phyloP scores from a whole-genome alignment of 345 rosid species.

The Psidium friedrichsthalianum region DNA sequence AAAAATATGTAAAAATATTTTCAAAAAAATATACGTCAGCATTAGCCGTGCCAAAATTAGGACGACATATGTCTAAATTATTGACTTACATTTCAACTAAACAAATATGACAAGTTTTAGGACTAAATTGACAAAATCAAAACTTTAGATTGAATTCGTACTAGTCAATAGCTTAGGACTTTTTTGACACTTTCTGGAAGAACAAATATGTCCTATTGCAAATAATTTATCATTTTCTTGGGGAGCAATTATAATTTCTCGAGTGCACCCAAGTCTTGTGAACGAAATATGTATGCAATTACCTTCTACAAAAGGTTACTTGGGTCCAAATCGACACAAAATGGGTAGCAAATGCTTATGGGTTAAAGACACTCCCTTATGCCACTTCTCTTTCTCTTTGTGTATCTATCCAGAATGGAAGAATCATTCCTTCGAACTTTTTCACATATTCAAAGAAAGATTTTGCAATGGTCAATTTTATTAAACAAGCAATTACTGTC shows the following conservation, averaged over 20 bases:
- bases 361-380: not conserved
- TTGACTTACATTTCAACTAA: too few species aligned
- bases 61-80: too few species aligned
- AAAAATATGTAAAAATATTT: too few species aligned
- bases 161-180: too few species aligned
- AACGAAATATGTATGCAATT: not conserved
- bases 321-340: not conserved
- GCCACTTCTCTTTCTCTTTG: not conserved
- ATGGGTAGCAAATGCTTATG: not conserved
- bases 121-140: too few species aligned
- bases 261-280: not conserved
- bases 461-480: not conserved
- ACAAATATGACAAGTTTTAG: too few species aligned
- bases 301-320: not conserved
- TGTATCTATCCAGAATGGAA: not conserved
- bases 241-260: not conserved
- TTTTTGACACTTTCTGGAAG: not conserved
- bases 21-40: too few species aligned
- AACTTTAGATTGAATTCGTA: too few species aligned
- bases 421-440: not conserved
- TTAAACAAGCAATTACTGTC: not conserved
- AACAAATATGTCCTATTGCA: not conserved
- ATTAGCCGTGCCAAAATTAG: rapidly evolving
- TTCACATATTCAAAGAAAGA: not conserved
- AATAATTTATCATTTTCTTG: not conserved